Conservation (phyloP, 805 yeast species). For the Candida manassasensis region DNA sequence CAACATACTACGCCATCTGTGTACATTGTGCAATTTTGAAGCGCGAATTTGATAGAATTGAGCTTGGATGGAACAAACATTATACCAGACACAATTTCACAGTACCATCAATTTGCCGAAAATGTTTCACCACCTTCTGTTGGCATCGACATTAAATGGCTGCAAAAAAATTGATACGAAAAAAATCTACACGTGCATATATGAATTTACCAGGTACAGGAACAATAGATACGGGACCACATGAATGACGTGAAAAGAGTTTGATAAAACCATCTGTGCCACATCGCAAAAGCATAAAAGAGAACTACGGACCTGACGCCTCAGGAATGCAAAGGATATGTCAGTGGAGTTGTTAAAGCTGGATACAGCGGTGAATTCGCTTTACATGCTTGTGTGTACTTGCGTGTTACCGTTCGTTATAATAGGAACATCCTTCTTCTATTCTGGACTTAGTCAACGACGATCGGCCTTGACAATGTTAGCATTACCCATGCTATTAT, state of each 20-base stretch:
- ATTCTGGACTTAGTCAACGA: slow-evolving; percentile 41
- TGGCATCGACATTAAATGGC: slow-evolving; percentile 10
- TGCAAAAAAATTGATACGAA: too few species aligned
- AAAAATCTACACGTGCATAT: too few species aligned
- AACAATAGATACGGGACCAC: too few species aligned
- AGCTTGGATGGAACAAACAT: slow-evolving; percentile 5
- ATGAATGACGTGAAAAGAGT: too few species aligned
- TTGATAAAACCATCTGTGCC: too few species aligned
- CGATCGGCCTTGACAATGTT: slow-evolving; percentile 38
- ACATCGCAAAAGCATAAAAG: too few species aligned
- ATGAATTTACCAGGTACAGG: too few species aligned
- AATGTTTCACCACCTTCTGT: slow-evolving; percentile 17
- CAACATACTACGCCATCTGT: slow-evolving; percentile 43
- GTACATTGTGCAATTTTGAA: slow-evolving; percentile 55
- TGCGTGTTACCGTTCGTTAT: slow-evolving; percentile 27
- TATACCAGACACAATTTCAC: slow-evolving; percentile 4
- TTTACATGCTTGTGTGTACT: slow-evolving; percentile 35
- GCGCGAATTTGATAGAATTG: slow-evolving; percentile 41
- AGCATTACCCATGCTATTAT: slow-evolving; percentile 28
- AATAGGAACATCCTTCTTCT: slow-evolving; percentile 35
- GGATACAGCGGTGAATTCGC: slow-evolving; percentile 8
- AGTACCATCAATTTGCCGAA: slow-evolving; percentile 14
- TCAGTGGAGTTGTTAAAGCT: not conserved
- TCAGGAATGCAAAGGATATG: slow-evolving; percentile 3
- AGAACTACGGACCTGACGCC: too few species aligned